Percentiles rank a stretch among this genome's conserved stretches.
Evolutionary conservation across 371 early-diverging fungal species (phyloP).

Genomic region (Mortierella sp.): DNA sequence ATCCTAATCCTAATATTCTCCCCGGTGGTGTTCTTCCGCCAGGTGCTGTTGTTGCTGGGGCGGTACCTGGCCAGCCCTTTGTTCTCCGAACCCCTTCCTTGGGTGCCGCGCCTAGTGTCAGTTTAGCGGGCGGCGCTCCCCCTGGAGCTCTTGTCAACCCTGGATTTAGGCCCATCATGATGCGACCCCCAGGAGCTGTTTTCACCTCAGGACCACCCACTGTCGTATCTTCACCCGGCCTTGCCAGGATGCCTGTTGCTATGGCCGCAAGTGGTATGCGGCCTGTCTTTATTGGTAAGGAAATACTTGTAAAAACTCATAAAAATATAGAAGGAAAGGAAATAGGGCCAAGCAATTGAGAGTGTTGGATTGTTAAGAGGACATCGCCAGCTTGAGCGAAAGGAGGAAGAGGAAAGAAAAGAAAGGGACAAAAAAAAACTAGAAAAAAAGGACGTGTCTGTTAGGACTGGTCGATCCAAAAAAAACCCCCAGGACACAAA

Average conservation of each 20-base stretch:
- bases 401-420: not conserved
- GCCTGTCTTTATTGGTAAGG: constrained; percentile 51
- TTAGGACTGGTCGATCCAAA: not conserved
- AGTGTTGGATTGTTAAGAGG: not conserved
- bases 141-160: constrained; percentile 11
- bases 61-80: constrained; percentile 19
- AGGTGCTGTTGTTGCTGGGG: constrained; percentile 11
- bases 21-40: constrained; percentile 17
- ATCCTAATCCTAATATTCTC: constrained; percentile 29
- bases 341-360: not conserved
- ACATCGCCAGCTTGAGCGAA: no score
- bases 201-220: constrained; percentile 44
- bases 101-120: constrained; percentile 41
- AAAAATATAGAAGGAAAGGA: not conserved
- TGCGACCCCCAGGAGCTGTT: constrained; percentile 40
- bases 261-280: constrained; percentile 20
- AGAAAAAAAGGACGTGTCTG: not conserved
- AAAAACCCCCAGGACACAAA: not conserved
- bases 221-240: constrained; percentile 40
- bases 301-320: not conserved
- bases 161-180: constrained; percentile 32
- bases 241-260: constrained; percentile 43
- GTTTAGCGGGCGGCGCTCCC: constrained; percentile 10
- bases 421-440: not conserved
- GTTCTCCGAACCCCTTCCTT: constrained; percentile 45